phyloP scores from a whole-genome alignment of 2,329 filamentous ascomycete genomes.

The Penicillium aurantiogriseum region DNA sequence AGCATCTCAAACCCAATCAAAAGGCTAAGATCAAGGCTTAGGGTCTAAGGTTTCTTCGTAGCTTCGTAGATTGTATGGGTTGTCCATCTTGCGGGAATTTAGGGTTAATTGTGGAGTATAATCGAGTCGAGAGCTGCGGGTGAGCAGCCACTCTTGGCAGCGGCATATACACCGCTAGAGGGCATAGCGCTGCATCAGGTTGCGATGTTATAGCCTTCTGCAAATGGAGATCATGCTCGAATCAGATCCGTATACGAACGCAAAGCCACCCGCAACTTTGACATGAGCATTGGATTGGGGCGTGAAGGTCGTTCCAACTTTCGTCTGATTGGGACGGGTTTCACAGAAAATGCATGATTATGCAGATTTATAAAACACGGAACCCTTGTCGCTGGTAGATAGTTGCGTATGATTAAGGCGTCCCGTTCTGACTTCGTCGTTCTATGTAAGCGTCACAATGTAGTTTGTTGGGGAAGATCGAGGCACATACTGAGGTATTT shows the following conservation, averaged over 20 bases:
- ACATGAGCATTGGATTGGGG: background rate
- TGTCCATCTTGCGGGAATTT: background rate
- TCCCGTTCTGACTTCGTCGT: background rate
- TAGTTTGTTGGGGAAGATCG: background rate
- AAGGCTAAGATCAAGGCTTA: background rate
- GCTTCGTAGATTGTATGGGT: background rate
- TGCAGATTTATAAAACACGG: background rate
- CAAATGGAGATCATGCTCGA: background rate
- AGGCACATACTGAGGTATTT: background rate
- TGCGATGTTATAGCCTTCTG: background rate
- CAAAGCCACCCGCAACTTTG: background rate
- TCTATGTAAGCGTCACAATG: background rate
- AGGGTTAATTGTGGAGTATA: background rate
- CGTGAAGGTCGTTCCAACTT: background rate
- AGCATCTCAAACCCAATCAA: slow-evolving; percentile 10
- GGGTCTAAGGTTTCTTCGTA: background rate
- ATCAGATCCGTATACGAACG: background rate
- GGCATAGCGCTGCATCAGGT: background rate
- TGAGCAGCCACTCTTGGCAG: background rate
- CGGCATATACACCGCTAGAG: background rate
- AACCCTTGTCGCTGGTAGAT: background rate
- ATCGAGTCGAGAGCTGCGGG: background rate
- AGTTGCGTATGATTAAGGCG: background rate
- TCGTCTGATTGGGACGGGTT: background rate
- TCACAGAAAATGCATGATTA: background rate